Percentiles rank a stretch among this genome's conserved stretches.
These are phyloP conservation scores for Tuber indicum DNA, from an alignment of 495 filamentous ascomycete genomes.

Conservation along the genomic window DNA sequence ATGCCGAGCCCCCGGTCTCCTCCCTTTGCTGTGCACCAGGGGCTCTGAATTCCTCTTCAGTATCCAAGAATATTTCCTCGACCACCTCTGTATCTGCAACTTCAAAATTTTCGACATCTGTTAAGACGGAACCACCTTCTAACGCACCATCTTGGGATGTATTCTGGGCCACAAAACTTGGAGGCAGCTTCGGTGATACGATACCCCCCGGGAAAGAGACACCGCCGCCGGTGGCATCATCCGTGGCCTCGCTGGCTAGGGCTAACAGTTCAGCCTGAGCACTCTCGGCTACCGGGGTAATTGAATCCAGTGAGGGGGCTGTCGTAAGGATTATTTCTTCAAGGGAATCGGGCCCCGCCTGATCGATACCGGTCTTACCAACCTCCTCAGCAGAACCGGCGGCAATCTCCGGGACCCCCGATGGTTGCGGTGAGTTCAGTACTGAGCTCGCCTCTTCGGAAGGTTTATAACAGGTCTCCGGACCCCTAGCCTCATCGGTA, in stretches of 20 bases:
- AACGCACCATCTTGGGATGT: neutral
- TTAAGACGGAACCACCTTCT: neutral
- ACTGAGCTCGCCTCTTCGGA: neutral
- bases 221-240: neutral
- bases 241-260: neutral
- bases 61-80: neutral
- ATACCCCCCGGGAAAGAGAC: neutral
- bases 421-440: neutral
- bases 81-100: neutral
- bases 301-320: neutral
- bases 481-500: neutral
- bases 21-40: neutral
- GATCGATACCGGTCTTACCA: neutral
- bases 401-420: neutral
- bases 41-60: neutral
- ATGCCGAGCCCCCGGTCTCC: neutral
- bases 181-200: neutral
- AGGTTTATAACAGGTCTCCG: neutral
- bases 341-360: neutral
- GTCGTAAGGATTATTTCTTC: neutral
- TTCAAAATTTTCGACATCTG: neutral
- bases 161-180: neutral
- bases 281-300: neutral
- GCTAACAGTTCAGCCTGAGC: neutral
- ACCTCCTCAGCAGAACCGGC: neutral